Evolutionary conservation across 106 monocot species (phyloP).

Genomic region (Dendrobium nobile): DNA sequence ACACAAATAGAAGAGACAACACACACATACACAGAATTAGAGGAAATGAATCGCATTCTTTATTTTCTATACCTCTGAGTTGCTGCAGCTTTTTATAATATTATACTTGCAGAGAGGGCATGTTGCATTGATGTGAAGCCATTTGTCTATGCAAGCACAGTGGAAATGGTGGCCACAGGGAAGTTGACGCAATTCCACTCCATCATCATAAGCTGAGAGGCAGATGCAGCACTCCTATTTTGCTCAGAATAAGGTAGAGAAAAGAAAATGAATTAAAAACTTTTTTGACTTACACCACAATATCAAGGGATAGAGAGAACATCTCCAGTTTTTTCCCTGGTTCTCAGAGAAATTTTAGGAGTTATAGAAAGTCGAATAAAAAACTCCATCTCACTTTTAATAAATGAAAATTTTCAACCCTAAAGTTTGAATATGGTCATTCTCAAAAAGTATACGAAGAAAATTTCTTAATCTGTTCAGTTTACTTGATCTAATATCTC

Average conservation of each 20-base stretch:
- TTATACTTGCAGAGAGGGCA: slow-evolving; percentile 84
- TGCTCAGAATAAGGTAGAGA: background rate
- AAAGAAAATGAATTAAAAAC: too few species aligned
- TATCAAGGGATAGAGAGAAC: too few species aligned
- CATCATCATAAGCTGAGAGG: slow-evolving; percentile 70
- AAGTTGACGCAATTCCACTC: slow-evolving; percentile 57
- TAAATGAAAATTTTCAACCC: too few species aligned
- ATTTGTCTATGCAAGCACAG: slow-evolving; percentile 63
- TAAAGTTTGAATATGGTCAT: too few species aligned
- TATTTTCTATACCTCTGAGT: slow-evolving; percentile 19
- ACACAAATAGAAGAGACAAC: background rate
- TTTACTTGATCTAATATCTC: too few species aligned
- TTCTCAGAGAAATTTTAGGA: too few species aligned
- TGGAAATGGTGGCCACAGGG: slow-evolving; percentile 81
- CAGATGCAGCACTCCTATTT: slow-evolving; percentile 82
- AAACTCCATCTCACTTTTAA: too few species aligned
- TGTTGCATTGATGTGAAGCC: slow-evolving; percentile 73
- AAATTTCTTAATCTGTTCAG: too few species aligned
- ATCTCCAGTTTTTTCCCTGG: too few species aligned
- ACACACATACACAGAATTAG: background rate
- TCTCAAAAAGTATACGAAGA: too few species aligned
- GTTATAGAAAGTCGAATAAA: too few species aligned
- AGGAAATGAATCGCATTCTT: background rate
- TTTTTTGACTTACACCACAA: too few species aligned
- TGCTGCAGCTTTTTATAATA: slow-evolving; percentile 46